Evolutionary conservation across 2,329 filamentous ascomycete species (phyloP).

Genomic region (Westerdykella ornata): DNA sequence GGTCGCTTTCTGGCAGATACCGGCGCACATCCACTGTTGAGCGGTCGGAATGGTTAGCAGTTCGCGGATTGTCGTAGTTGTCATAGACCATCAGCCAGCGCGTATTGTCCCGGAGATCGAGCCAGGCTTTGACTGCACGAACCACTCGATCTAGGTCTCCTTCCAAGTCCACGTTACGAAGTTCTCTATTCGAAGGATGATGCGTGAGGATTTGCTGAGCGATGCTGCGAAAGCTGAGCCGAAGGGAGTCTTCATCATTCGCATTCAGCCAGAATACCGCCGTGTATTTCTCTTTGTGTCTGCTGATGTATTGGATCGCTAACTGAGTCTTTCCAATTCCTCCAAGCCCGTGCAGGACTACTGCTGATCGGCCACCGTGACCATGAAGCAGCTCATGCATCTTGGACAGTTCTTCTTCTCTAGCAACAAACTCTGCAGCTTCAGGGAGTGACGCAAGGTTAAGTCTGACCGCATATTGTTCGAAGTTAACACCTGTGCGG

Average conservation of each 20-base stretch:
- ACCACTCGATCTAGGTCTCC: conserved; percentile 23
- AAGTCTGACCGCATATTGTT: not conserved
- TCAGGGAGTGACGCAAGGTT: conserved; percentile 4
- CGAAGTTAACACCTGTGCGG: conserved; percentile 9
- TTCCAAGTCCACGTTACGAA: conserved; percentile 18
- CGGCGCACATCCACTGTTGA: conserved; percentile 28
- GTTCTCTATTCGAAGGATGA: conserved; percentile 15
- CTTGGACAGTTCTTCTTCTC: conserved; percentile 21
- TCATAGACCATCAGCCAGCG: conserved; percentile 40
- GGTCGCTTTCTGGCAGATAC: conserved; percentile 9
- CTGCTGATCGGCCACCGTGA: conserved; percentile 16
- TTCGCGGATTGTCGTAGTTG: conserved; percentile 39
- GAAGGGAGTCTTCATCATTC: conserved; percentile 33
- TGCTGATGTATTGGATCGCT: conserved; percentile 33
- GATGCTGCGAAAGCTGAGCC: conserved; percentile 30
- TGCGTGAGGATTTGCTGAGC: conserved; percentile 25
- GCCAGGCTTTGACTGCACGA: conserved; percentile 35
- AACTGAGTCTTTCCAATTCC: conserved; percentile 46
- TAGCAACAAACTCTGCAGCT: conserved; percentile 27
- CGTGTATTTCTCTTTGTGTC: conserved; percentile 33
- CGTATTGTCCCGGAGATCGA: conserved; percentile 31
- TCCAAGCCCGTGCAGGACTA: conserved; percentile 39
- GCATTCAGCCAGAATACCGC: conserved; percentile 43
- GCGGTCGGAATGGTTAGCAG: conserved; percentile 8
- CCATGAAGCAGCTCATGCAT: conserved; percentile 24